Conservation (phyloP, 345 rosid species). For the Pseudoturritis turrita region DNA sequence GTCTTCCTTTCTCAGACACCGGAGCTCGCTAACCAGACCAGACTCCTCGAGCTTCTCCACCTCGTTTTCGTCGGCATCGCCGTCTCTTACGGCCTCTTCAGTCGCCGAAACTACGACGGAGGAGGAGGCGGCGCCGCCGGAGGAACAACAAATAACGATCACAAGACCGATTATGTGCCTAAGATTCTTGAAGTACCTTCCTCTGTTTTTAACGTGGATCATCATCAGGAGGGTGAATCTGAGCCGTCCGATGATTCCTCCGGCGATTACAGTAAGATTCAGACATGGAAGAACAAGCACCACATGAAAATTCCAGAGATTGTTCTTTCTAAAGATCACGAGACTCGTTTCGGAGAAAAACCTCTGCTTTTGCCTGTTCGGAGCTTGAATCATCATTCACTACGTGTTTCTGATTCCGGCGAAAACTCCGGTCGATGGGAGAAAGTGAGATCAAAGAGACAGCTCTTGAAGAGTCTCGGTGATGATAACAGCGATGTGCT, state of each 20-base stretch:
- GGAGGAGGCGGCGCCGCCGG: slow-evolving; percentile 36
- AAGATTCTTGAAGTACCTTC: slow-evolving; percentile 68
- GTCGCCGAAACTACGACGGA: slow-evolving; percentile 53
- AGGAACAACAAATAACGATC: slow-evolving; percentile 28
- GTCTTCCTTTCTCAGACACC: slow-evolving; percentile 81
- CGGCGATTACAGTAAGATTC: slow-evolving; percentile 35
- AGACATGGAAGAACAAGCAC: slow-evolving; percentile 78
- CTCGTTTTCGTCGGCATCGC: slow-evolving; percentile 90
- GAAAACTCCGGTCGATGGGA: slow-evolving; percentile 16
- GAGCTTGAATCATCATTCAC: slow-evolving; percentile 56
- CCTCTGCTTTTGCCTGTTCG: slow-evolving; percentile 83
- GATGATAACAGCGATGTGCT: slow-evolving; percentile 53
- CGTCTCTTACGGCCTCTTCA: slow-evolving; percentile 94
- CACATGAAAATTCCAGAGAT: slow-evolving; percentile 54
- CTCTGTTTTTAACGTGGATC: slow-evolving; percentile 79
- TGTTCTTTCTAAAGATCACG: slow-evolving; percentile 43
- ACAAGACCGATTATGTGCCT: slow-evolving; percentile 45
- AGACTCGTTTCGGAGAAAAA: slow-evolving; percentile 48
- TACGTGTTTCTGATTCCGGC: slow-evolving; percentile 38
- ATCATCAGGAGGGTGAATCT: slow-evolving; percentile 21
- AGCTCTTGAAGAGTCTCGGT: slow-evolving; percentile 38
- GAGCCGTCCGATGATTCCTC: slow-evolving; percentile 33
- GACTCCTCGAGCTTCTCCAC: slow-evolving; percentile 84
- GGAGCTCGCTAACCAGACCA: slow-evolving; percentile 69
- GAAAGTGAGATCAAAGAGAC: slow-evolving; percentile 25